Percentiles rank a stretch among this genome's conserved stretches.
phyloP scores from a whole-genome alignment of 371 early-diverging fungal species.

The Mortierella sp. region DNA sequence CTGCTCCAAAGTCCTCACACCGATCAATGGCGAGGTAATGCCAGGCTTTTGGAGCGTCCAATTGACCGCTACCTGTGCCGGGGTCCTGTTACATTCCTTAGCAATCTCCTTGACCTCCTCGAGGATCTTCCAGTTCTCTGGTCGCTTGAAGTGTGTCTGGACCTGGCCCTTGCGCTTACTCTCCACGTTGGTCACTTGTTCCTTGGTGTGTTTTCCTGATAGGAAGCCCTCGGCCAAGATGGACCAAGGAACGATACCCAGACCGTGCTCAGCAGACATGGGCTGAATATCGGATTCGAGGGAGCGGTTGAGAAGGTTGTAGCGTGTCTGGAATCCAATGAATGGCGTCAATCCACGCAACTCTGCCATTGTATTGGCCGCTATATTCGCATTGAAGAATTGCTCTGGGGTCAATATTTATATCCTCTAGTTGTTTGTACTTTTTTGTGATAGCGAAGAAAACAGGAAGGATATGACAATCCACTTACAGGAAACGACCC shows the following conservation, averaged over 20 bases:
- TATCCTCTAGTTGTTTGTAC: neutral
- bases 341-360: slow-evolving; percentile 59
- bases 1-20: slow-evolving; percentile 59
- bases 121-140: slow-evolving; percentile 57
- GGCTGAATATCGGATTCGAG: slow-evolving; percentile 62
- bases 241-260: slow-evolving; percentile 58
- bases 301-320: slow-evolving; percentile 60
- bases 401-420: neutral
- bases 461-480: neutral
- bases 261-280: slow-evolving; percentile 52
- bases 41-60: slow-evolving; percentile 65
- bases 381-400: slow-evolving; percentile 4
- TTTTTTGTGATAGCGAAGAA: neutral
- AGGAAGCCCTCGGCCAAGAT: slow-evolving; percentile 59
- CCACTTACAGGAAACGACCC: slow-evolving; percentile 57
- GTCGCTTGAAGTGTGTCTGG: slow-evolving; percentile 21
- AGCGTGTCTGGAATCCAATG: slow-evolving; percentile 59
- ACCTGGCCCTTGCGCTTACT: slow-evolving; percentile 15
- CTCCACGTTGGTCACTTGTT: neutral
- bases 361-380: slow-evolving; percentile 60
- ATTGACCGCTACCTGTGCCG: slow-evolving; percentile 62
- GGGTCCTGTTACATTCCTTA: slow-evolving; percentile 50
- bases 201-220: slow-evolving; percentile 58
- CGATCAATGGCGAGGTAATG: slow-evolving; percentile 63
- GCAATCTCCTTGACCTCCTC: slow-evolving; percentile 62